Conservation (phyloP, 257 asterid genomes). For the Leptodermis oblonga region DNA sequence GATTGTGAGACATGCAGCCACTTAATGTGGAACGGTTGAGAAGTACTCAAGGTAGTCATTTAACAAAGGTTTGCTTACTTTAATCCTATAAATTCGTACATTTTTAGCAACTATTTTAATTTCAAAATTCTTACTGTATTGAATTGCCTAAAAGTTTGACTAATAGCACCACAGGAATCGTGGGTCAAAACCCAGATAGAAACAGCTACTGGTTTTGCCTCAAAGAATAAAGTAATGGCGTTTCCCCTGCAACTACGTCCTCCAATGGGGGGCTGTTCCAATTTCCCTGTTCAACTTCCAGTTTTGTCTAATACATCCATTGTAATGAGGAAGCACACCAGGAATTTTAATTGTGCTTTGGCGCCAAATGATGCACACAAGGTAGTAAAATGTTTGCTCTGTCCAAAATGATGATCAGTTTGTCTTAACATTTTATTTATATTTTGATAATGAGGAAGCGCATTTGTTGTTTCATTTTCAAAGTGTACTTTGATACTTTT, state of each 20-base stretch:
- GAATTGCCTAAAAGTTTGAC: not conserved
- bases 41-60: constrained; percentile 46
- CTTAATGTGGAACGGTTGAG: constrained; percentile 24
- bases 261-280: constrained; percentile 5
- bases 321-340: constrained; percentile 2
- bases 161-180: too few species aligned
- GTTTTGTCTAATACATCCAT: constrained; percentile 1
- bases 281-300: not conserved
- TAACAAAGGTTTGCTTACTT: constrained; percentile 11
- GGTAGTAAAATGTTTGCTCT: constrained; percentile 8
- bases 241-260: constrained; percentile 17
- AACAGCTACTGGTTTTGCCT: too few species aligned
- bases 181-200: too few species aligned
- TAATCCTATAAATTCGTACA: not conserved
- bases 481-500: not conserved
- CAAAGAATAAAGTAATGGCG: too few species aligned
- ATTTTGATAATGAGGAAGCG: constrained; percentile 4
- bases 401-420: not conserved
- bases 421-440: not conserved
- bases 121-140: too few species aligned
- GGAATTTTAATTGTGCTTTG: constrained; percentile 4
- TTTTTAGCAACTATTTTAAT: too few species aligned
- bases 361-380: constrained; percentile 22
- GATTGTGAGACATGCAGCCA: constrained; percentile 34
- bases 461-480: not conserved